phyloP scores from a whole-genome alignment of 306 rosid species.

The Cyclanthera cordifolia region DNA sequence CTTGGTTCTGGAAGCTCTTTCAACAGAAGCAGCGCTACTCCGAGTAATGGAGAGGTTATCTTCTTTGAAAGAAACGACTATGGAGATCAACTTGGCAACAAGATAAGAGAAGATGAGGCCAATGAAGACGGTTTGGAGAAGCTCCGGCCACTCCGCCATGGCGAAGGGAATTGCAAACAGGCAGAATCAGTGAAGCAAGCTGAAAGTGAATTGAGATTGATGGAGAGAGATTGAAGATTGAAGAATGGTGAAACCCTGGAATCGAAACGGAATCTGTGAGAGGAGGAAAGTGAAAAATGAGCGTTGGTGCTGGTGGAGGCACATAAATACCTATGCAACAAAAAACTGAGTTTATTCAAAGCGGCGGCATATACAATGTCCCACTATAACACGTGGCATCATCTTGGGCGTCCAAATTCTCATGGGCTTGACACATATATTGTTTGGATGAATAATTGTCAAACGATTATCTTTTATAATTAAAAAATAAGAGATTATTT shows the following conservation, averaged over 20 bases:
- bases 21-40: neutral
- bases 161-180: neutral
- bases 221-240: neutral
- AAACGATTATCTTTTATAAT: too few relatives aligned
- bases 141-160: slow-evolving; percentile 80
- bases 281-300: neutral
- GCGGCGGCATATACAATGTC: slow-evolving; percentile 3
- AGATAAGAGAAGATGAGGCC: slow-evolving; percentile 93
- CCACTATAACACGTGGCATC: neutral
- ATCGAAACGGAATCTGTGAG: neutral
- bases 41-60: slow-evolving; percentile 62
- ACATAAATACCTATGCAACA: slow-evolving; percentile 11
- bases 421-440: neutral
- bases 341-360: neutral
- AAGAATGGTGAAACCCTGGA: neutral
- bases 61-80: slow-evolving; percentile 74
- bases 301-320: neutral
- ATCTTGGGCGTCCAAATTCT: neutral
- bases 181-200: neutral
- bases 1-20: neutral
- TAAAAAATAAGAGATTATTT: too few relatives aligned
- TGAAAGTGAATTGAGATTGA: too few relatives aligned
- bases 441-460: too few relatives aligned
- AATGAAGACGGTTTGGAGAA: slow-evolving; percentile 58
- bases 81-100: slow-evolving; percentile 82